Evolutionary conservation across 257 asterid species (phyloP).

Genomic region (Solanum piurae): DNA sequence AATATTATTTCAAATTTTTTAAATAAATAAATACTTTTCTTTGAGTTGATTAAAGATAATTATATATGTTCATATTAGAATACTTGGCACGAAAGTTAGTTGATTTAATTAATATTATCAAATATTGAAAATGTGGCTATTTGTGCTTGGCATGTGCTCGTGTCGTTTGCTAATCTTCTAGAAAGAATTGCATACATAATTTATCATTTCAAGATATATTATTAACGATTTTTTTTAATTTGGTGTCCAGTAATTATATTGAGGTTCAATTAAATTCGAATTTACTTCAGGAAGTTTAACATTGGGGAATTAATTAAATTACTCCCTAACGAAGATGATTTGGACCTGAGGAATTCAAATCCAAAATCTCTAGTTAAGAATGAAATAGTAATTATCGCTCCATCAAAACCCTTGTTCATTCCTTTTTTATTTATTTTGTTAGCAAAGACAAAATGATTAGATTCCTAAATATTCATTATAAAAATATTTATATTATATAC

Average conservation of each 20-base stretch:
- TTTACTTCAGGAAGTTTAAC: no score
- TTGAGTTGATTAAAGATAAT: neutral
- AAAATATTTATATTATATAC: neutral
- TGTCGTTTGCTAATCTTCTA: neutral
- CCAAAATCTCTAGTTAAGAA: accelerated
- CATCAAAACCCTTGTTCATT: no score
- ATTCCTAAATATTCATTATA: neutral
- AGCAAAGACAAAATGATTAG: neutral
- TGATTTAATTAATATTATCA: neutral
- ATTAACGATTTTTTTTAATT: neutral
- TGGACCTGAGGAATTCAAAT: accelerated
- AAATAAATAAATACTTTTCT: neutral
- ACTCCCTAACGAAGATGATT: no score
- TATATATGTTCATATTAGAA: neutral
- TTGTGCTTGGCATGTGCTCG: neutral
- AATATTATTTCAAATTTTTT: neutral
- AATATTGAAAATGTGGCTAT: neutral
- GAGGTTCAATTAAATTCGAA: neutral
- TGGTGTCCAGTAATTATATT: no score
- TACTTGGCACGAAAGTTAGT: neutral
- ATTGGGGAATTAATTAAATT: no score
- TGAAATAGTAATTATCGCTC: no score
- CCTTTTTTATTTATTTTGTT: no score
- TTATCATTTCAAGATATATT: neutral
- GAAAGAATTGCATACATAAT: neutral